Evolutionary conservation across 1,284 basidiomycete genomes (phyloP), one percentile per base, ranked within the genome.

Genomic region (Rhizopogon hawkerae): DNA sequence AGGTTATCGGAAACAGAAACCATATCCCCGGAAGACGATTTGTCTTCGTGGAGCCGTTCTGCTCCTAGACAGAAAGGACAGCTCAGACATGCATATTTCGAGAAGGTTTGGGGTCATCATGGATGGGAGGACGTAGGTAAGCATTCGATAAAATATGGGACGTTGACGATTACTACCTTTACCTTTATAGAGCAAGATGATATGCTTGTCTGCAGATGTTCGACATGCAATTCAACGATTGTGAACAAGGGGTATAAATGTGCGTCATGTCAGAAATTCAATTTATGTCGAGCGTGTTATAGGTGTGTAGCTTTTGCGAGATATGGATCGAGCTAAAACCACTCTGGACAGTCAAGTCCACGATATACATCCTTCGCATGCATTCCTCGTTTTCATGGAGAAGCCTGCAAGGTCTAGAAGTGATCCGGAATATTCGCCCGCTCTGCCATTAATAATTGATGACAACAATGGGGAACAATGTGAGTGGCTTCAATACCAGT

Each of bases 91-190:
- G 85, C 88, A 1, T 95, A 85, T 62, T 69, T 80, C 39, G 91
- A 93, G 69, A 89, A 86, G 66, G 75, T 86, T 7, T 94, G 91
- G 91, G 81, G 81, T 0, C 75, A 76, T 23, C 70, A 71, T 38
- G 87, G 88, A 3, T 94, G 91, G 92, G 81, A 83, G 50, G 86
- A 91, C 60, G 81, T 94, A 48, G 87, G 90, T 91, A 62, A 57
- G 87, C 77, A 23, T 44, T 18, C 10, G 8, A 43, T 9, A 7
- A 13, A 33, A 18, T n/a, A 43, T n/a, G 10, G 35, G n/a, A 29
- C 45, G 11, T 42, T 38, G 35, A 9, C 45, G 16, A 43, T 43
- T 18, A 13, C 29, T 33, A 43, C 41, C 11, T 21, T n/a, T 13
- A 23, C 29, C n/a, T 48, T 53, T 55, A 46, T 57, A 87, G 87